Percentiles rank a stretch among this genome's conserved stretches.
Evolutionary conservation across 495 filamentous ascomycete species (phyloP).

Genomic region (Parathielavia appendiculata): DNA sequence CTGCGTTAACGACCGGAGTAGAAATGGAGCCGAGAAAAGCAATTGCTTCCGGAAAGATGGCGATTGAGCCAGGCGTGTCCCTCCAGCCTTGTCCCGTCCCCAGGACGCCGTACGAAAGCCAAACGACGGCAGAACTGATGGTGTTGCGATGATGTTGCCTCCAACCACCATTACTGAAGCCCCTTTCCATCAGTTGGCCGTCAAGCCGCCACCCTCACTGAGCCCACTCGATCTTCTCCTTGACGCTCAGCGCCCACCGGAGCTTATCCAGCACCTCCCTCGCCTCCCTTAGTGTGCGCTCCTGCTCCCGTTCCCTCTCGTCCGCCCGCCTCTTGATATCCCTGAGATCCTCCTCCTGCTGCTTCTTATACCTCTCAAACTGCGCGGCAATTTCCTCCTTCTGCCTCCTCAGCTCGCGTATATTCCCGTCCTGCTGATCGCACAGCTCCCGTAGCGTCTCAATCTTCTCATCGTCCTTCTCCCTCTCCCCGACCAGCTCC

Average conservation of each 20-base stretch:
- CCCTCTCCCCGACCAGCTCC: constrained; percentile 43
- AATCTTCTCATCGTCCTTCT: constrained; percentile 55
- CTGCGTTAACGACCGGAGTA: neutral
- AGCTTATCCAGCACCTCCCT: constrained; percentile 60
- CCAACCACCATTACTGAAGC: too few species aligned
- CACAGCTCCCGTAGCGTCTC: constrained; percentile 54
- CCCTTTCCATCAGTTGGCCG: neutral
- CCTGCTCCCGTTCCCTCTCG: constrained; percentile 50
- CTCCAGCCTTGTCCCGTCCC: neutral
- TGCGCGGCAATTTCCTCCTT: constrained; percentile 54
- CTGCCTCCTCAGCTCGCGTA: constrained; percentile 51
- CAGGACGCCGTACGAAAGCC: neutral
- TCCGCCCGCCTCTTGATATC: constrained; percentile 53
- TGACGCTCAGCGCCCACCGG: constrained; percentile 63
- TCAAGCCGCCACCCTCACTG: constrained; percentile 28
- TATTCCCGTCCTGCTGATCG: constrained; percentile 64
- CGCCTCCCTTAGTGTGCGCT: constrained; percentile 53
- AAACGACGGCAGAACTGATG: neutral
- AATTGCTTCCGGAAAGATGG: neutral
- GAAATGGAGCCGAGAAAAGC: neutral
- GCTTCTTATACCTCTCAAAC: constrained; percentile 59
- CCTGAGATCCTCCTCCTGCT: constrained; percentile 55
- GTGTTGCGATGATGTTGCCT: too few species aligned
- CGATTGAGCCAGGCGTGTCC: neutral
- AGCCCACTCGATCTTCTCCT: constrained; percentile 50